Evolutionary conservation across 176 grass and related monocot species (phyloP), one percentile per base, ranked within the genome.

Genomic region (Bromus sterilis): DNA sequence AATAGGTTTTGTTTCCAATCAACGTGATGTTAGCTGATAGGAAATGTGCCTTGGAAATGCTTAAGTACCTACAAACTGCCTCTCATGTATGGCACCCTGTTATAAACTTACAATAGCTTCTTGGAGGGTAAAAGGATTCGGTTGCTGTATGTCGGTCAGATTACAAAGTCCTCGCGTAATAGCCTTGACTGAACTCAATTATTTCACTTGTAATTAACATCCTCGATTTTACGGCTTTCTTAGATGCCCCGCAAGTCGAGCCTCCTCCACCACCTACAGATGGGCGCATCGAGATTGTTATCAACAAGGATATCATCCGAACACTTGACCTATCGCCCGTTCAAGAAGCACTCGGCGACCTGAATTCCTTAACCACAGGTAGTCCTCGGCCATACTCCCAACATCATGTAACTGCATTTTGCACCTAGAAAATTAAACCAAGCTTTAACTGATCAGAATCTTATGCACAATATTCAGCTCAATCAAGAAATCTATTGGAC

Each of bases 221-320:
- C 43, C 24, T 65, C 11, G 11, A n/a, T 49, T 30, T 24, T 26
- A 32, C 28, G 9, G n/a, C 29, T 84, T 23, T 5, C 31, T 57
- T 65, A 94, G 93, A 87, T 6, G 36, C 56, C 28, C 85, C 82
- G 31, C 87, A 94, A 71, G 80, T 94, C n/a, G 73, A 91, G 67
- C 89, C 89, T 58, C 92, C 94, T 7, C 67, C 91, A 1, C 94
- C 94, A 1, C 92, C 94, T 24, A 90, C 89, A 5, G 87, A 94
- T 74, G 94, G 92, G 21, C 89, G 89, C 18, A 61, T 91, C 8
- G 92, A 97, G 62, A 84, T 97, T 11, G 56, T 88, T 18, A 80
- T 97, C 41, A 88, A 91, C 60, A 92, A 85, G 0, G 83, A 91
- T 67, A 76, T 64, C 48, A 83, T 97, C 69, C 86, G 61, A 53